These are phyloP conservation scores for Datura wrightii DNA, from an alignment of 257 asterid genomes.

Conservation along the genomic window DNA sequence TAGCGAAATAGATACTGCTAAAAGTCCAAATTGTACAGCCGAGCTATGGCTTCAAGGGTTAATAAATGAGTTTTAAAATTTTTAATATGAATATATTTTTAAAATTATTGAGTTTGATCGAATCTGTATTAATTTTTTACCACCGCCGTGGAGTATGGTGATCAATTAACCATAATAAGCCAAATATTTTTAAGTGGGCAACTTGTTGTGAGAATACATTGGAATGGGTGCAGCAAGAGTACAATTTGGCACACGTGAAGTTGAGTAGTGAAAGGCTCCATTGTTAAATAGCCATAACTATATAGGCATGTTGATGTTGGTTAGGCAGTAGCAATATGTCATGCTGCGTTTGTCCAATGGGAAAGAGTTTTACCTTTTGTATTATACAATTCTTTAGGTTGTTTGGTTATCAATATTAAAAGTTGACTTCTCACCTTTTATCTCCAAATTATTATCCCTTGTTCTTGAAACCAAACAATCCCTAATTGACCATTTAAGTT, in stretches of 20 bases:
- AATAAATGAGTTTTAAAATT: neutral
- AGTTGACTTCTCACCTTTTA: too few species aligned
- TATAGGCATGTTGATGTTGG: constrained; percentile 18
- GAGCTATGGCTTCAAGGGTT: neutral
- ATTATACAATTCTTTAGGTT: neutral
- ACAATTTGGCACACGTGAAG: neutral
- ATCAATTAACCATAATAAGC: neutral
- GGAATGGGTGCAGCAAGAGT: constrained; percentile 22
- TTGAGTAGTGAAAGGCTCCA: neutral
- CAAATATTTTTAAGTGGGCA: neutral
- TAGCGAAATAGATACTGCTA: neutral
- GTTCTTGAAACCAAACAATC: too few species aligned
- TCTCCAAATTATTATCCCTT: too few species aligned
- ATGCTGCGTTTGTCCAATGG: neutral
- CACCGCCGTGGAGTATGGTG: too few species aligned
- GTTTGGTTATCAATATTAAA: too few species aligned
- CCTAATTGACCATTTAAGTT: too few species aligned
- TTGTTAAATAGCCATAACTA: neutral
- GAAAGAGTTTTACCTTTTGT: neutral
- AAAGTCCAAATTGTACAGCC: neutral
- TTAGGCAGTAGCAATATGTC: constrained; percentile 17
- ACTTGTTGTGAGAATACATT: constrained; percentile 21
- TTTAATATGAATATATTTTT: neutral
- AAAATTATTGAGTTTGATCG: neutral
- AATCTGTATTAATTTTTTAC: too few species aligned